Percentiles rank a stretch among this genome's conserved stretches.
Conservation (phyloP, 345 rosid genomes). For the Bruguiera gymnorhiza region DNA sequence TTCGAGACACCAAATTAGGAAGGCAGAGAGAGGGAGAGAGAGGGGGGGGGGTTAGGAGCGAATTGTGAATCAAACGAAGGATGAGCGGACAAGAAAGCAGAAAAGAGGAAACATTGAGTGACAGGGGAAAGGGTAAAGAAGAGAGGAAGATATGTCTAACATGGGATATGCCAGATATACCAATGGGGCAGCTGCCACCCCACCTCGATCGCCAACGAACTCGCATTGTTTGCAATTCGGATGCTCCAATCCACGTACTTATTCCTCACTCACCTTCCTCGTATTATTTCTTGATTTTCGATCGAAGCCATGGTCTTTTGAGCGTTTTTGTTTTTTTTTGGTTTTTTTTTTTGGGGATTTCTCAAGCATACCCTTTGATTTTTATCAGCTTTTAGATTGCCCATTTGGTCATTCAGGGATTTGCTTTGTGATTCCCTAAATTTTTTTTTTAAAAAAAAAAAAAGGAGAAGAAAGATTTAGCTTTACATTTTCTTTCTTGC, state of each 20-base stretch:
- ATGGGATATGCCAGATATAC: constrained; percentile 65
- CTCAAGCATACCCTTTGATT: background rate
- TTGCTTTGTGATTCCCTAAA: too few relatives aligned
- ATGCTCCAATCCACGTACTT: constrained; percentile 71
- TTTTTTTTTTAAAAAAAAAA: too few relatives aligned
- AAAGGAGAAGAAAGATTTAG: too few relatives aligned
- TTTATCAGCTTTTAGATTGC: background rate
- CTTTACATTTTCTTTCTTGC: too few relatives aligned
- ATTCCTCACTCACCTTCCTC: background rate
- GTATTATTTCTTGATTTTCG: background rate
- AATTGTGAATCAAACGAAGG: background rate
- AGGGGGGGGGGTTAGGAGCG: background rate
- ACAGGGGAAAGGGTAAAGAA: background rate
- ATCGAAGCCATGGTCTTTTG: too few relatives aligned
- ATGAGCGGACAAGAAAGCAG: constrained; percentile 16
- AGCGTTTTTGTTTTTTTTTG: background rate
- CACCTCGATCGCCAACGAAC: constrained; percentile 63
- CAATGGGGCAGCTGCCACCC: constrained; percentile 61
- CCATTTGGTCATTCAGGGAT: background rate
- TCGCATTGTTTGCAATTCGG: constrained; percentile 63
- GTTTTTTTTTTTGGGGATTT: background rate
- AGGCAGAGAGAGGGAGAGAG: background rate
- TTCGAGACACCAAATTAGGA: background rate
- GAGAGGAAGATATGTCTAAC: constrained; percentile 30
- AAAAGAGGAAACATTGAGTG: background rate